A percentile compares a stretch with the other conserved stretches of the same genome.
phyloP scores from a whole-genome alignment of 495 filamentous ascomycete species.

The Aspergillus indologenus region DNA sequence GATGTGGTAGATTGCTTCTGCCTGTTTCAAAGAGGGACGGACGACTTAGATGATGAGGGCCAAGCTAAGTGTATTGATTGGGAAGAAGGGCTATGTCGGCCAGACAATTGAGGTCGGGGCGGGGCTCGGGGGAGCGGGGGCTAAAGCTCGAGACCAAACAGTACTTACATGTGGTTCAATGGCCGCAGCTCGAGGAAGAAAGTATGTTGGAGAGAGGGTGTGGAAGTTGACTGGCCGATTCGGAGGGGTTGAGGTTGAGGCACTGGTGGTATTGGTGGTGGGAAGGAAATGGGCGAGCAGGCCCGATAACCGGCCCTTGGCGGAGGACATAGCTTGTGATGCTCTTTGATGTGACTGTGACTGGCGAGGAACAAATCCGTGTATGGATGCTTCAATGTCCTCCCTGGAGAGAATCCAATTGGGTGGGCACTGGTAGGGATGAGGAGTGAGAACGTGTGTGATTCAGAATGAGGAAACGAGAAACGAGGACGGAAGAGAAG shows the following conservation, averaged over 20 bases:
- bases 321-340: too few relatives aligned
- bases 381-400: too few relatives aligned
- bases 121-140: too few relatives aligned
- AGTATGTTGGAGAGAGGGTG: slow-evolving; percentile 82
- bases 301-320: slow-evolving; percentile 56
- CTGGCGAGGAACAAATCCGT: too few relatives aligned
- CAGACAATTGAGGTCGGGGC: too few relatives aligned
- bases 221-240: slow-evolving; percentile 65
- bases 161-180: slow-evolving; percentile 76
- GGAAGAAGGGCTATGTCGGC: not conserved
- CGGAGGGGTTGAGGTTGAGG: slow-evolving; percentile 15
- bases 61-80: not conserved
- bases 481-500: not conserved
- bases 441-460: not conserved
- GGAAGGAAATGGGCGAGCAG: slow-evolving; percentile 60
- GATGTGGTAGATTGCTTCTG: slow-evolving; percentile 81
- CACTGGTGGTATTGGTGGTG: slow-evolving; percentile 17
- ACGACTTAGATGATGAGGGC: too few relatives aligned
- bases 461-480: not conserved
- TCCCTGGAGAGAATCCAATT: not conserved
- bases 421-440: not conserved
- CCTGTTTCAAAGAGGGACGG: too few relatives aligned
- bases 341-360: too few relatives aligned
- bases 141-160: too few relatives aligned
- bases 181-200: slow-evolving; percentile 79